Evolutionary conservation across 2,329 filamentous ascomycete genomes (phyloP), one percentile per base, ranked within the genome.

Genomic region (Herpotrichia juniperi): DNA sequence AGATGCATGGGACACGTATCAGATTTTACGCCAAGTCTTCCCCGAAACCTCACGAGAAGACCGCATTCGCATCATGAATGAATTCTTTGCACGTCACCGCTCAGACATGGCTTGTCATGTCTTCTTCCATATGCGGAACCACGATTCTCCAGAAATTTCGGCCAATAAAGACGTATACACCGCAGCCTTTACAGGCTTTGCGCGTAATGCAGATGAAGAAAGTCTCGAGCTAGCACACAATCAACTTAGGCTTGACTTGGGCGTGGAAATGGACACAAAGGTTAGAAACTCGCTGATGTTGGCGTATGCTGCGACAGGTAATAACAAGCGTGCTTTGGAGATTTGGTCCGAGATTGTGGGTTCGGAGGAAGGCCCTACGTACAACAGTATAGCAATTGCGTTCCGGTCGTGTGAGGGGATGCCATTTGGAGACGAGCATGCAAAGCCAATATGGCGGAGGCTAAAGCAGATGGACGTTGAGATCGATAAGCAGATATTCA

Each of bases 61-160:
- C 44, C 88, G 93, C 9, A 85, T 87, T 12, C 74, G 80, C 22
- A 79, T 97, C 39, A 96, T 99, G 90, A 82, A 87, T 19, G 80
- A 83, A 19, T 97, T 97, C 75, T 96, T 96, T 68, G 76, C 81
- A 7, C 87, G 91, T 32, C 81, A 84, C 24, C 86, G 92, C 10
- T 82, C 90, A 11, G 93, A 97, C 65, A 92, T 97, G 83, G 93
- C 90, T 2, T 86, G 86, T 42, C 82, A 92, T 56, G 86, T 96
- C 28, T 97, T 99, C 73, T 90, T 90, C 12, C 91, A 97, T 70
- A 97, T 97, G 93, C 89, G 92, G n/a, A 83, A 88, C 45, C 87
- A 92, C 58, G 80, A 82, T 21, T 84, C 87, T 51, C 76, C 77
- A 2, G 75, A 78, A 1, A 83, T 85, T 19, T 84, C 88, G 1